Conservation (phyloP, 2,329 filamentous ascomycete species). For the Teratosphaeria gauchensis region DNA sequence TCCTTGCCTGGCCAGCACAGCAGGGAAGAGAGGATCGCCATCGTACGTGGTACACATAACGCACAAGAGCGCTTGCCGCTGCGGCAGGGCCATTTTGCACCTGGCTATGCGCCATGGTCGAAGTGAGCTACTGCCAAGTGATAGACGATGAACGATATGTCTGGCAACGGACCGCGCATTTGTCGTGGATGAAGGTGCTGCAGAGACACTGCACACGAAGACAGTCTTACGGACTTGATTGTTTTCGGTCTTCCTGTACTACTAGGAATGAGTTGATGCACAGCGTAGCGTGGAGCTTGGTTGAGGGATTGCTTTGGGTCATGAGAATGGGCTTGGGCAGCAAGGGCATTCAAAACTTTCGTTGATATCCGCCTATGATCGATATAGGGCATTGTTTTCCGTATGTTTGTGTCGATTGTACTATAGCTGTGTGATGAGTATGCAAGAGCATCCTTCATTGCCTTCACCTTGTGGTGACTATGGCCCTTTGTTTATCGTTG, state of each 20-base stretch:
- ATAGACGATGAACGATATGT: not conserved
- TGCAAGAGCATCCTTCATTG: not conserved
- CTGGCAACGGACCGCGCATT: not conserved
- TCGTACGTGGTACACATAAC: not conserved
- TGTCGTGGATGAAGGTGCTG: not conserved
- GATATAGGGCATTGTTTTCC: not conserved
- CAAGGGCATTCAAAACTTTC: not conserved
- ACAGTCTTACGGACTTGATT: not conserved
- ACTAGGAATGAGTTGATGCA: constrained; percentile 1
- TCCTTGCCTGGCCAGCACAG: not conserved
- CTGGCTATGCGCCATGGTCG: not conserved
- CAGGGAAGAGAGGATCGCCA: not conserved
- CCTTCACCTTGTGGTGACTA: not conserved
- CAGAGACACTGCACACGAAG: not conserved
- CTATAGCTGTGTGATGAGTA: not conserved
- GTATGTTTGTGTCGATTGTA: not conserved
- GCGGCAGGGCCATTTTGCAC: not conserved
- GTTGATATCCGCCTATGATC: not conserved
- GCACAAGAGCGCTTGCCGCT: not conserved
- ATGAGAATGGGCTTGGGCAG: not conserved
- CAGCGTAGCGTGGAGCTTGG: not conserved
- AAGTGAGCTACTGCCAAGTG: not conserved
- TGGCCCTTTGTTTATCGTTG: not conserved
- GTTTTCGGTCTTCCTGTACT: not conserved
- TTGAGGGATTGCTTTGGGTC: not conserved